Evolutionary conservation across 2,329 filamentous ascomycete genomes (phyloP), one percentile per base, ranked within the genome.

Genomic region (Pestalotiopsis sp.): DNA sequence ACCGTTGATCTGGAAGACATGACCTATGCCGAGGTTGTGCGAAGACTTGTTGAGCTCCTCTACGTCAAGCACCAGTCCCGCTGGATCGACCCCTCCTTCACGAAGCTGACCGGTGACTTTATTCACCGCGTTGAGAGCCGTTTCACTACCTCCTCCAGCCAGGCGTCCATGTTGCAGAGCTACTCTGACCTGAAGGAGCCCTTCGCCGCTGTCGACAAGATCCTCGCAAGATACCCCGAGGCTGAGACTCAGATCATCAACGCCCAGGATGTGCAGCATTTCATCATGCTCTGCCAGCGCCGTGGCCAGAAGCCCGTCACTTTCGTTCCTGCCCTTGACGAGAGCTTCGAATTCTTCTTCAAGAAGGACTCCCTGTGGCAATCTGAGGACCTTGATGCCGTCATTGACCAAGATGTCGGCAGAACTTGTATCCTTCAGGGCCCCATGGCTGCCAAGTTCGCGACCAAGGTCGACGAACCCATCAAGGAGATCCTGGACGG

Each of bases 291-390:
- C 58, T 98, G 95, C 86, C 91, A 96, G 83, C 91, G 94, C 49
- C 93, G 92, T 62, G 92, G 92, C 56, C 96, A 99, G 85, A 99
- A 99, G 87, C 96, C 96, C 2, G 93, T 97, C 36, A 96, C 95
- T 0, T 99, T 99, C 79, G 95, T 99, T 38, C 96, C 96, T 4
- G 87, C 92, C n/a, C 87, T 99, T 25, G 96, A 99, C 76, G 94
- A 97, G 71, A 97, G 95, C 79, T 99, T 99, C 74, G 96, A 99
- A 79, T 97, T 97, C 83, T 99, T 94, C 86, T 99, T 99, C 91
- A 99, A 99, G 90, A 99, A 99, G 86, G 96, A 99, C 81, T 99
- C 96, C 1, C 88, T 99, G 7, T 99, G 96, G 96, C 96, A 99
- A 83, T 98, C 96, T 1, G 96, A 99, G 82, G 96, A 99, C 77